phyloP scores from a whole-genome alignment of 164 flowering plant species.

The Dillenia suffruticosa region DNA sequence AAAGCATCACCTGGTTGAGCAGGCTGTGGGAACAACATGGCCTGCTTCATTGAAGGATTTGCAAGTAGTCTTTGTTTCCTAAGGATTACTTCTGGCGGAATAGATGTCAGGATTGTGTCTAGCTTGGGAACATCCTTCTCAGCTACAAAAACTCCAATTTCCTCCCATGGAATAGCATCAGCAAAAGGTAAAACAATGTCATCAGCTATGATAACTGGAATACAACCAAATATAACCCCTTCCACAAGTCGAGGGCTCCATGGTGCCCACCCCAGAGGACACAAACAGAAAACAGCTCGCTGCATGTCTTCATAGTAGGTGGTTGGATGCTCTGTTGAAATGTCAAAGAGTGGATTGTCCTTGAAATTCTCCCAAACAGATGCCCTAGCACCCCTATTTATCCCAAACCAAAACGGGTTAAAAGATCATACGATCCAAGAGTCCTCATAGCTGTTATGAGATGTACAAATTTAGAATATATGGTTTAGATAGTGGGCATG shows the following conservation, averaged over 20 bases:
- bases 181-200: conserved; percentile 94
- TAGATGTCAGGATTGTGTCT: conserved; percentile 84
- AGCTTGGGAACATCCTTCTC: conserved; percentile 85
- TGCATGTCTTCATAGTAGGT: conserved; percentile 99
- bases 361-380: conserved; percentile 98
- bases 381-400: conserved; percentile 90
- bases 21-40: conserved; percentile 89
- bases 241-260: conserved; percentile 98
- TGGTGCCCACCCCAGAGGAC: conserved; percentile 99
- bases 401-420: too few species aligned
- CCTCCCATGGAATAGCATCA: conserved; percentile 98
- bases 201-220: conserved; percentile 94
- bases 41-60: conserved; percentile 88
- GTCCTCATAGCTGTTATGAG: too few species aligned
- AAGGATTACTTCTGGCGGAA: conserved; percentile 72
- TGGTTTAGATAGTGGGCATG: too few species aligned
- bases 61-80: conserved; percentile 87
- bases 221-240: conserved; percentile 93
- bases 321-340: conserved; percentile 93
- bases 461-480: too few species aligned
- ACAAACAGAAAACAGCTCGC: conserved; percentile 86
- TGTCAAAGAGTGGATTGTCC: conserved; percentile 91
- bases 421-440: too few species aligned
- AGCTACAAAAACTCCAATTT: conserved; percentile 80
- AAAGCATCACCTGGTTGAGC: conserved; percentile 91